A percentile compares a stretch with the other conserved stretches of the same genome.
phyloP scores from a whole-genome alignment of 495 filamentous ascomycete species.

The Talaromyces wortmannii region DNA sequence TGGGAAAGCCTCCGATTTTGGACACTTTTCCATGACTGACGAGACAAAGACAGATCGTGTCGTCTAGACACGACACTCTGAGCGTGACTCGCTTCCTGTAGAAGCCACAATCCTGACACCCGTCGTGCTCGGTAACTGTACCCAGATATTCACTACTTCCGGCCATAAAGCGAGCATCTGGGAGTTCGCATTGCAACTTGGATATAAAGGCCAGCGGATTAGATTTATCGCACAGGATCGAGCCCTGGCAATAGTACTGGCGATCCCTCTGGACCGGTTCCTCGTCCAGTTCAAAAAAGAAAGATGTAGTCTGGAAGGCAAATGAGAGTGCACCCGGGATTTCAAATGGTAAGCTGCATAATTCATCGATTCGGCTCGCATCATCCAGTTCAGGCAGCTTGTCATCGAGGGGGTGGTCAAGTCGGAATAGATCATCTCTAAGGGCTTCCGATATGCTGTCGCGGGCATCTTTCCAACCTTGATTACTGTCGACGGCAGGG shows the following conservation, averaged over 20 bases:
- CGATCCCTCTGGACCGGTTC: background rate
- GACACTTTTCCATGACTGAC: slow-evolving; percentile 3
- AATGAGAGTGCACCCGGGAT: slow-evolving; percentile 10
- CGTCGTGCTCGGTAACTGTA: slow-evolving; percentile 7
- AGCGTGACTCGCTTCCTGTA: slow-evolving; percentile 13
- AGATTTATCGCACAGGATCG: slow-evolving; percentile 6
- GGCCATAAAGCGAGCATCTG: background rate
- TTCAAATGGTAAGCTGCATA: slow-evolving; percentile 5
- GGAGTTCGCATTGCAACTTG: background rate
- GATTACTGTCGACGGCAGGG: slow-evolving; percentile 14
- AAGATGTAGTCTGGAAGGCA: slow-evolving; percentile 10
- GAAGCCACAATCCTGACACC: slow-evolving; percentile 10
- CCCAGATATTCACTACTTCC: slow-evolving; percentile 6
- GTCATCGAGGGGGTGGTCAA: slow-evolving; percentile 7
- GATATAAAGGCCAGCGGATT: background rate
- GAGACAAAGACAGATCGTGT: background rate
- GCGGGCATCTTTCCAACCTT: slow-evolving; percentile 13
- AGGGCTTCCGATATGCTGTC: slow-evolving; percentile 9
- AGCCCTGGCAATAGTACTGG: slow-evolving; percentile 9
- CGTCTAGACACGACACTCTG: slow-evolving; percentile 10
- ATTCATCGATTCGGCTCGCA: slow-evolving; percentile 2
- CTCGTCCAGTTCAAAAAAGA: slow-evolving; percentile 18
- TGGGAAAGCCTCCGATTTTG: slow-evolving; percentile 14
- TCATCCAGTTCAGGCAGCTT: slow-evolving; percentile 15
- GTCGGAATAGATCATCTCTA: slow-evolving; percentile 3